Evolutionary conservation across 108 stramenopile species (phyloP).

Genomic region (Aurantiochytrium sp.): DNA sequence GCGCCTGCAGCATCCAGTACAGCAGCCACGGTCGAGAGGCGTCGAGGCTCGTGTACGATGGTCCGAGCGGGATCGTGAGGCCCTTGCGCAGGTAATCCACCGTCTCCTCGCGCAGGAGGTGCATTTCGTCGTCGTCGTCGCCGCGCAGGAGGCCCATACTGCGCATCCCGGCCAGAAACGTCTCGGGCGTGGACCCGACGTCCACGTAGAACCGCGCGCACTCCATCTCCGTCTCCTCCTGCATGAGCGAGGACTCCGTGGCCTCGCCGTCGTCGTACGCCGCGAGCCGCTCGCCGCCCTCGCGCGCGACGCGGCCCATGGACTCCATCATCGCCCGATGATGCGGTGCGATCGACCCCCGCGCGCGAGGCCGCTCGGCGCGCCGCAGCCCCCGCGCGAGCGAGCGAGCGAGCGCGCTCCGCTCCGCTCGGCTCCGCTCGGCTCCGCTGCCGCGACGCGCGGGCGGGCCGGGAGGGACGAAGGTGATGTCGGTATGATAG

Average conservation of each 20-base stretch:
- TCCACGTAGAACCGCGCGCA: conserved; percentile 70
- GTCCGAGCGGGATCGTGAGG: conserved; percentile 34
- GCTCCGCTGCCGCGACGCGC: too few relatives aligned
- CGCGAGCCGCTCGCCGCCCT: not conserved
- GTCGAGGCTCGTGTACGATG: conserved; percentile 78
- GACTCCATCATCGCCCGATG: not conserved
- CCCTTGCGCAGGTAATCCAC: conserved; percentile 47
- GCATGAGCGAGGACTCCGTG: conserved; percentile 50
- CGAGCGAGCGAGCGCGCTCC: too few relatives aligned
- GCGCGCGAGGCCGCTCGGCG: too few relatives aligned
- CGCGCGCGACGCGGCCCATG: not conserved
- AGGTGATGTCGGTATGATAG: too few relatives aligned
- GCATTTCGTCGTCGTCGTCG: conserved; percentile 52
- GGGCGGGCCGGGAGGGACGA: too few relatives aligned
- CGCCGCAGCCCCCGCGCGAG: too few relatives aligned
- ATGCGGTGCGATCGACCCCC: too few relatives aligned
- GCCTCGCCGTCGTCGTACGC: conserved; percentile 19
- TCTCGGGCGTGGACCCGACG: conserved; percentile 44
- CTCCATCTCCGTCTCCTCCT: conserved; percentile 69
- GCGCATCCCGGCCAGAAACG: conserved; percentile 57
- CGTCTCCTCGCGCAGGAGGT: conserved; percentile 53
- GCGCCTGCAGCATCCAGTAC: conserved; percentile 88
- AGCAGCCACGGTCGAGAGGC: conserved; percentile 91
- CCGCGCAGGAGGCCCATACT: conserved; percentile 46
- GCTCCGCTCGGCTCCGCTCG: too few relatives aligned